These are phyloP conservation scores for Pseudogymnoascus sp. DNA, from an alignment of 2,329 filamentous ascomycete species.

Conservation along the genomic window DNA sequence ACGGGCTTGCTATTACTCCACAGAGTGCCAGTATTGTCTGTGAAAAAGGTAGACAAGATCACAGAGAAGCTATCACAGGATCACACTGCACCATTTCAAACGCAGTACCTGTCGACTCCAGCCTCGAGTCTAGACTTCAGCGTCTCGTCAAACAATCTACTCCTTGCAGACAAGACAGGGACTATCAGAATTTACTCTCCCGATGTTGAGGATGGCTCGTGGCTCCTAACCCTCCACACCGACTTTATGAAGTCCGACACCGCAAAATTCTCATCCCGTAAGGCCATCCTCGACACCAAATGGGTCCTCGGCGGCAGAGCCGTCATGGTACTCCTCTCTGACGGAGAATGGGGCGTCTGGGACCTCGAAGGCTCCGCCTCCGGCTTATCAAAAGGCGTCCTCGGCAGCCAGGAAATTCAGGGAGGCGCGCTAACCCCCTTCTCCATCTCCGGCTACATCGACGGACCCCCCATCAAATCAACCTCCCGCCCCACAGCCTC, in stretches of 20 bases:
- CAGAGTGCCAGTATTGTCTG: slow-evolving; percentile 40
- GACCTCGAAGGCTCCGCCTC: slow-evolving; percentile 53
- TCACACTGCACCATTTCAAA: slow-evolving; percentile 47
- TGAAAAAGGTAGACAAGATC: slow-evolving; percentile 24
- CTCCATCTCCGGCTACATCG: slow-evolving; percentile 49
- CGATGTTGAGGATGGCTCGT: slow-evolving; percentile 46
- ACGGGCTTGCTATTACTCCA: slow-evolving; percentile 50
- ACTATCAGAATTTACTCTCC: slow-evolving; percentile 47
- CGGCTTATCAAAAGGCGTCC: slow-evolving; percentile 36
- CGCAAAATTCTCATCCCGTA: slow-evolving; percentile 32
- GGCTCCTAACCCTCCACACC: slow-evolving; percentile 53
- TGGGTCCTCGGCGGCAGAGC: slow-evolving; percentile 55
- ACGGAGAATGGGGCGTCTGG: slow-evolving; percentile 62
- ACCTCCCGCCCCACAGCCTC: slow-evolving; percentile 21
- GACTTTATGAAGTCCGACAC: slow-evolving; percentile 21
- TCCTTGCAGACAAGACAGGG: slow-evolving; percentile 46
- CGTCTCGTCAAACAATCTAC: slow-evolving; percentile 45
- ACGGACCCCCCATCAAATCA: slow-evolving; percentile 38
- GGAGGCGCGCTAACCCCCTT: slow-evolving; percentile 53
- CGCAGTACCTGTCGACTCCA: slow-evolving; percentile 47
- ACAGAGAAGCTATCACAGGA: slow-evolving; percentile 29
- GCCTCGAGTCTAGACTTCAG: slow-evolving; percentile 53
- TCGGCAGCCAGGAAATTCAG: slow-evolving; percentile 31
- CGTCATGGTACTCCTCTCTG: slow-evolving; percentile 48
- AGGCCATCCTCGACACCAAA: slow-evolving; percentile 51